phyloP scores from a whole-genome alignment of 768 basidiomycete genomes.

The Agaricus bisporus region DNA sequence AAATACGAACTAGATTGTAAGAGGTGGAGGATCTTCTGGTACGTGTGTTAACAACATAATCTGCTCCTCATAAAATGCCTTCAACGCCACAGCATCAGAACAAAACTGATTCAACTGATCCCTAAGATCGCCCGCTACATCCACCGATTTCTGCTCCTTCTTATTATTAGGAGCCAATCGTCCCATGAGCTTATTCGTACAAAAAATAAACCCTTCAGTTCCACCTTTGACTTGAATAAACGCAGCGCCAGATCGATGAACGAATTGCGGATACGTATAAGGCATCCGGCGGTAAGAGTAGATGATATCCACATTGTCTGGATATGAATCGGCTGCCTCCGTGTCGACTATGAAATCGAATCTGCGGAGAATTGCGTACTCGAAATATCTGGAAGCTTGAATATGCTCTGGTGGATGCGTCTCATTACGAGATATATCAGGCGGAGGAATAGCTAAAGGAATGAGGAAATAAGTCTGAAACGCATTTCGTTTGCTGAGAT shows the following conservation, averaged over 20 bases:
- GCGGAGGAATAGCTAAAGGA: conserved; percentile 70
- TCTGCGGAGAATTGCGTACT: conserved; percentile 67
- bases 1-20: conserved; percentile 29
- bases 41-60: conserved; percentile 38
- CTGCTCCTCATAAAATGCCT: conserved; percentile 70
- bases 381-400: conserved; percentile 68
- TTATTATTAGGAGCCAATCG: conserved; percentile 55
- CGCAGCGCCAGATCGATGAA: conserved; percentile 84
- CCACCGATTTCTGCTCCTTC: conserved; percentile 50
- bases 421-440: conserved; percentile 60
- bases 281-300: conserved; percentile 85
- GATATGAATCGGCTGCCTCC: conserved; percentile 72
- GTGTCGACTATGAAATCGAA: conserved; percentile 83
- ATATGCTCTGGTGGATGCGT: conserved; percentile 62
- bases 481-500: conserved; percentile 78
- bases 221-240: conserved; percentile 87
- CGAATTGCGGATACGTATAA: conserved; percentile 84
- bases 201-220: conserved; percentile 75
- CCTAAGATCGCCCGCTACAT: conserved; percentile 58
- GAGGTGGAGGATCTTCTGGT: conserved; percentile 50
- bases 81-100: conserved; percentile 45
- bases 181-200: conserved; percentile 82
- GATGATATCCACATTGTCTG: conserved; percentile 74
- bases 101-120: conserved; percentile 60
- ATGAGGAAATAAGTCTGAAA: conserved; percentile 91